Conservation (phyloP, 2,329 filamentous ascomycete genomes). For the Claviceps digitariae region DNA sequence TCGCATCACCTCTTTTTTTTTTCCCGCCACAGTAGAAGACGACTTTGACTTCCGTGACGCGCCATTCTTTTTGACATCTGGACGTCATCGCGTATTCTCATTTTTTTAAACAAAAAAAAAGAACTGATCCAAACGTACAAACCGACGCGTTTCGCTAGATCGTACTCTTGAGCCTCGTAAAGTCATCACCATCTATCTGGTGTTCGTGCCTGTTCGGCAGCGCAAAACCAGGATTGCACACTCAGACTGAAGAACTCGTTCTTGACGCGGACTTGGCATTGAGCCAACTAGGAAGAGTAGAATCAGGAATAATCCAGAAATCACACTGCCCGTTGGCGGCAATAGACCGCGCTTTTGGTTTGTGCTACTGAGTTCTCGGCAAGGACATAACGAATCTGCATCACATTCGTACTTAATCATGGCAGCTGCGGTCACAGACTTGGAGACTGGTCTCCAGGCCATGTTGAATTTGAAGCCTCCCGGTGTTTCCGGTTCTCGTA, state of each 20-base stretch:
- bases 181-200: constrained; percentile 3
- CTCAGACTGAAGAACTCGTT: not conserved
- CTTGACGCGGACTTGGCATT: not conserved
- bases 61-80: constrained; percentile 3
- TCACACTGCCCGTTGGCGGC: not conserved
- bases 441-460: constrained; percentile 80
- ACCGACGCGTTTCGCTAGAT: constrained; percentile 1
- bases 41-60: constrained; percentile 6
- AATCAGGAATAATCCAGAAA: not conserved
- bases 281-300: not conserved
- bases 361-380: not conserved
- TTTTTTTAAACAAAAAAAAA: not conserved
- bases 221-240: not conserved
- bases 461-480: constrained; percentile 87
- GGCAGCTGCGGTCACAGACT: constrained; percentile 76
- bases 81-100: constrained; percentile 8
- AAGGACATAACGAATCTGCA: constrained; percentile 2
- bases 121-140: constrained; percentile 4
- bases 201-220: not conserved
- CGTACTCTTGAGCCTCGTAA: constrained; percentile 6
- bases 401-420: constrained; percentile 29
- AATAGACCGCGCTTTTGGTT: not conserved
- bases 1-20: constrained; percentile 7
- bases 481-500: constrained; percentile 86
- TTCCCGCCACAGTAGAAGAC: constrained; percentile 11